A percentile compares a stretch with the other conserved stretches of the same genome.
Evolutionary conservation across 1,284 basidiomycete species (phyloP).

Genomic region (Mycena citricolor): DNA sequence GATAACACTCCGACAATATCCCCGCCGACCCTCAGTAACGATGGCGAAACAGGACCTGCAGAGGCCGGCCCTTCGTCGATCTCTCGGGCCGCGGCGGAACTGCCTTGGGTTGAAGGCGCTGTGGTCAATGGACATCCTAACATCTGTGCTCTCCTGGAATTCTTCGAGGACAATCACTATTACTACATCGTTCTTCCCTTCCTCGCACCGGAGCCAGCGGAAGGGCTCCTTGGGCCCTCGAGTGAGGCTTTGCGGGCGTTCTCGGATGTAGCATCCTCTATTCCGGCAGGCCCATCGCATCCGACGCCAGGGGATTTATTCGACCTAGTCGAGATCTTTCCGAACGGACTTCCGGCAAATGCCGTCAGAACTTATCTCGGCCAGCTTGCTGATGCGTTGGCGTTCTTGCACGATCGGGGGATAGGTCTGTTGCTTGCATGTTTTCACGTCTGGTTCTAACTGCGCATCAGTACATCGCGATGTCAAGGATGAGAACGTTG

Average conservation of each 20-base stretch:
- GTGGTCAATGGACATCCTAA: constrained; percentile 84
- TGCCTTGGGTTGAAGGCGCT: constrained; percentile 74
- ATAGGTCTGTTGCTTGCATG: constrained; percentile 56
- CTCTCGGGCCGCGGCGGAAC: no score
- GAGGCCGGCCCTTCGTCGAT: constrained; percentile 37
- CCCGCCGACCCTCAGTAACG: constrained; percentile 22
- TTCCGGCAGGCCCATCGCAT: constrained; percentile 10
- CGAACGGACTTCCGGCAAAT: constrained; percentile 78
- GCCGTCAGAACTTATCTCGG: constrained; percentile 86
- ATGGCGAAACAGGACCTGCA: constrained; percentile 21
- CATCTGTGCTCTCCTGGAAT: constrained; percentile 92
- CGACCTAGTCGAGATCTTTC: constrained; percentile 90
- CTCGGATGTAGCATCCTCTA: no score
- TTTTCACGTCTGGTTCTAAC: constrained; percentile 14
- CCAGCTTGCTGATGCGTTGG: constrained; percentile 91
- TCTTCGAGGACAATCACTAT: constrained; percentile 96
- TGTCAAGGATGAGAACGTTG: constrained; percentile 98
- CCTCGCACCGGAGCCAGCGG: constrained; percentile 56
- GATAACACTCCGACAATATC: constrained; percentile 17
- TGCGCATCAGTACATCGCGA: constrained; percentile 83
- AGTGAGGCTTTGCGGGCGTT: no score
- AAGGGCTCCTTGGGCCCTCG: constrained; percentile 45
- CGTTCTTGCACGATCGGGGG: constrained; percentile 88
- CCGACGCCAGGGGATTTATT: constrained; percentile 85
- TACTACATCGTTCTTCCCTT: constrained; percentile 89